phyloP scores from a whole-genome alignment of 1,284 basidiomycete genomes.

The Vanrija sp. region DNA sequence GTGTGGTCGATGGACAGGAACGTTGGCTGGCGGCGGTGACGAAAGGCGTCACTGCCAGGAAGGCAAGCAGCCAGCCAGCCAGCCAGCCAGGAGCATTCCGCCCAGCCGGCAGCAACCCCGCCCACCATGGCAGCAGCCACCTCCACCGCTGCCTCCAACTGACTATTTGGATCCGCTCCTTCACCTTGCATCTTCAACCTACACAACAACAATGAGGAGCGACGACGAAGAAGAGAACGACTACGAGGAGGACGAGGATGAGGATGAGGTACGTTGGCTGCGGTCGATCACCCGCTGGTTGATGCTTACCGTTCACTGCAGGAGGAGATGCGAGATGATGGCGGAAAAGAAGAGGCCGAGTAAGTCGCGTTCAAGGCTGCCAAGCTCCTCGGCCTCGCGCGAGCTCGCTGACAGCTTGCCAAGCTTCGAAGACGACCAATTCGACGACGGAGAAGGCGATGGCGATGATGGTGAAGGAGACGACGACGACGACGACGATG shows the following conservation, averaged over 20 bases:
- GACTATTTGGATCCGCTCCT: conserved; percentile 8
- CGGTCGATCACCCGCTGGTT: background rate
- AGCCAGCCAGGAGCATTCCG: too few species aligned
- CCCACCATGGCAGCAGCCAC: too few species aligned
- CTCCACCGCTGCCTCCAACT: too few species aligned
- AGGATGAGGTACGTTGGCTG: conserved; percentile 13
- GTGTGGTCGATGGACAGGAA: too few species aligned
- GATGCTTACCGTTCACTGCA: conserved; percentile 6
- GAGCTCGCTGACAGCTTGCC: background rate
- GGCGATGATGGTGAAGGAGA: conserved; percentile 16
- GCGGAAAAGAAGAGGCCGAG: conserved; percentile 26
- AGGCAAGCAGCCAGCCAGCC: too few species aligned
- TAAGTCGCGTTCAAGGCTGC: background rate
- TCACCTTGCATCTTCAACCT: background rate
- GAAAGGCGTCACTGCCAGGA: too few species aligned
- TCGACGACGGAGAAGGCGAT: conserved; percentile 15
- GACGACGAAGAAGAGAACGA: conserved; percentile 39
- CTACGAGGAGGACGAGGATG: conserved; percentile 19
- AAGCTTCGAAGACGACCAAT: conserved; percentile 15
- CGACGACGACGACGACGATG: conserved; percentile 18
- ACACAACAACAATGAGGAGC: conserved; percentile 23
- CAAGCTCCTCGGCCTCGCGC: background rate
- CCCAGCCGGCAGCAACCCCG: too few species aligned
- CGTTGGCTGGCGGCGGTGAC: too few species aligned
- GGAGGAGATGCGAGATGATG: conserved; percentile 19